Evolutionary conservation across 1,284 basidiomycete genomes (phyloP), one percentile per base, ranked within the genome.

Genomic region (Mycosarcoma mackinlayi): DNA sequence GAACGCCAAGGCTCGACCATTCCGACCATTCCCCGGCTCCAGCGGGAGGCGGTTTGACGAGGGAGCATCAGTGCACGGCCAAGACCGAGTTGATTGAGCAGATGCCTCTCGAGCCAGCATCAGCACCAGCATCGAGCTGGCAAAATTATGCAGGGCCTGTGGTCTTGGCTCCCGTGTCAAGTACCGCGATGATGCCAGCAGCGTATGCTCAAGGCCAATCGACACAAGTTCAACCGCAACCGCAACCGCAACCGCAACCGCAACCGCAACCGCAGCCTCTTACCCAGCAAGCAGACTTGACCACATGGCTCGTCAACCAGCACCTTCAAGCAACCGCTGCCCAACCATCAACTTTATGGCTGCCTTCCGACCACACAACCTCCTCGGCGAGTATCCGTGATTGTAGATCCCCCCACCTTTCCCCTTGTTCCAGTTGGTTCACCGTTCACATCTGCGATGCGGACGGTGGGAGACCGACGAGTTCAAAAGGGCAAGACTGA

Each of bases 341-440:
- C 8, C 31, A 24, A 41, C 50, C 47, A 38, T 38, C 37, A 38
- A 38, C 18, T 7, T 8, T 7, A 7, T 21, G n/a, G n/a, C n/a
- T n/a, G n/a, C n/a, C n/a, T n/a, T n/a, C n/a, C n/a, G n/a, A n/a
- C n/a, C n/a, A n/a, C n/a, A 6, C 18, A 21, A 38, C 37, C 19
- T 45, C 54, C 50, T 68, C 59, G 65, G 65, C 65, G 65, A 68
- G 65, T 68, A 68, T 68, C 49, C 28, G 44, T 61, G 25, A 18
- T 52, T 44, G 23, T 49, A 39, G 35, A 48, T 42, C 37, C 24
- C 35, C 47, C 24, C 28, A 6, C 13, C 13, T 35, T 21, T 25
- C 9, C 37, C 23, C 8, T 14, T 21, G n/a, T 34, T 27, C 30
- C 8, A 16, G 34, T n/a, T n/a, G n/a, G n/a, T n/a, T n/a, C n/a